A percentile compares a stretch with the other conserved stretches of the same genome.
Evolutionary conservation across 495 filamentous ascomycete species (phyloP).

Genomic region (Penicillium atrosanguineum): DNA sequence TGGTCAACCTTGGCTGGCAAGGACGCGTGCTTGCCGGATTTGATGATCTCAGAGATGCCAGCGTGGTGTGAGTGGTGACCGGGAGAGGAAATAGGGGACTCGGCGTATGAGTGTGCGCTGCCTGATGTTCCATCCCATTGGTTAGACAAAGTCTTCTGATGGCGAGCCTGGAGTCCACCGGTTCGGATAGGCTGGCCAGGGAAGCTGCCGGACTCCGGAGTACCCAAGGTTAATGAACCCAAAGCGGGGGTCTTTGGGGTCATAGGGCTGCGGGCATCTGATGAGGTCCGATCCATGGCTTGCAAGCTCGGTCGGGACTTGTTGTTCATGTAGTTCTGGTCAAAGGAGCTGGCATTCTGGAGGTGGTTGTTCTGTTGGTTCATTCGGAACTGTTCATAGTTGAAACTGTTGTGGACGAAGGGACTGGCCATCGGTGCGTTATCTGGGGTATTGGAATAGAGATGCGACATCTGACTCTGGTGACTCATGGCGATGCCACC

Average conservation of each 20-base stretch:
- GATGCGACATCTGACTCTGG: slow-evolving; percentile 60
- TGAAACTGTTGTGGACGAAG: slow-evolving; percentile 69
- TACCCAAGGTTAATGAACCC: slow-evolving; percentile 56
- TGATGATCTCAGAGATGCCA: slow-evolving; percentile 68
- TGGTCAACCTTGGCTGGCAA: slow-evolving; percentile 68
- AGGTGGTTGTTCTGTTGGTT: slow-evolving; percentile 54
- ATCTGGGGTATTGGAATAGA: slow-evolving; percentile 84
- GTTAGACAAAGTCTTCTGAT: slow-evolving; percentile 77
- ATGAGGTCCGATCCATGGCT: slow-evolving; percentile 65
- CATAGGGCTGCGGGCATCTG: slow-evolving; percentile 71
- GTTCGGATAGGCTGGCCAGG: slow-evolving; percentile 73
- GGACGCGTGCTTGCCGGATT: slow-evolving; percentile 67
- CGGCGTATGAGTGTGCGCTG: slow-evolving; percentile 73
- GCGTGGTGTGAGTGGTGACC: slow-evolving; percentile 53
- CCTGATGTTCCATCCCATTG: slow-evolving; percentile 82
- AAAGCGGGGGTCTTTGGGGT: slow-evolving; percentile 72
- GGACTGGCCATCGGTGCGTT: slow-evolving; percentile 85
- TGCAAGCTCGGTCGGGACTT: slow-evolving; percentile 60
- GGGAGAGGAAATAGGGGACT: slow-evolving; percentile 78
- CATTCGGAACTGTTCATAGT: slow-evolving; percentile 67
- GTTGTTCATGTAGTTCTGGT: slow-evolving; percentile 46
- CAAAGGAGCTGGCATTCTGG: slow-evolving; percentile 51
- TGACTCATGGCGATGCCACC: slow-evolving; percentile 48
- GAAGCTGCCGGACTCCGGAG: slow-evolving; percentile 66
- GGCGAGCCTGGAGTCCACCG: slow-evolving; percentile 55